These are phyloP conservation scores for Allodekkera sacchari DNA, from an alignment of 805 yeast genomes.

Conservation along the genomic window DNA sequence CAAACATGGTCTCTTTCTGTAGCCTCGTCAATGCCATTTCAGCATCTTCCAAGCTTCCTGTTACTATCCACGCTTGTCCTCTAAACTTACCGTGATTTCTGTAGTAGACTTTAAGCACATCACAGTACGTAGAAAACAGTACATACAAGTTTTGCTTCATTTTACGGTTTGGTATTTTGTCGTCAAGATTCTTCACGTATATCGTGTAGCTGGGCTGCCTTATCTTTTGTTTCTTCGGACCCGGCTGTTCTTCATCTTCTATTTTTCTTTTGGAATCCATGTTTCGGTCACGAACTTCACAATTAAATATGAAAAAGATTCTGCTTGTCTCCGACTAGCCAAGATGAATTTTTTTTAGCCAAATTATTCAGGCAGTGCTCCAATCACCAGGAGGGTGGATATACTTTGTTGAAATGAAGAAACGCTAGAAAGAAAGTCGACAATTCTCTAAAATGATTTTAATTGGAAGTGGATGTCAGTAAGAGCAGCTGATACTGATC, in stretches of 20 bases:
- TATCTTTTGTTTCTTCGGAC: neutral
- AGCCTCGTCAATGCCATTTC: conserved; percentile 39
- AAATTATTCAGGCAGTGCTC: no score
- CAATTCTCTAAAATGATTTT: no score
- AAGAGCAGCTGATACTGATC: no score
- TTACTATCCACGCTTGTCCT: conserved; percentile 62
- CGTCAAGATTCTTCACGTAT: conserved; percentile 52
- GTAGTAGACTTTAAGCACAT: conserved; percentile 43
- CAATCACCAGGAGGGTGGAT: no score
- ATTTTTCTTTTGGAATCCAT: conserved; percentile 5
- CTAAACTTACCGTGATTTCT: conserved; percentile 37
- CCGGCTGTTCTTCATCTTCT: neutral
- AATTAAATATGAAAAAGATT: no score
- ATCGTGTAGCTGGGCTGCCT: conserved; percentile 32
- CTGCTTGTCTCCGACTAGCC: no score
- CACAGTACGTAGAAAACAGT: conserved; percentile 57
- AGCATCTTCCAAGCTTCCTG: conserved; percentile 42
- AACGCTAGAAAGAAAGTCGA: no score
- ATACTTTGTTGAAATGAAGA: no score
- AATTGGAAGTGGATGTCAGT: no score
- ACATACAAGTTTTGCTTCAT: conserved; percentile 49
- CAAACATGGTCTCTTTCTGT: conserved; percentile 43
- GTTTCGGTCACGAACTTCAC: no score
- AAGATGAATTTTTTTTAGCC: no score
- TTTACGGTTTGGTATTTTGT: conserved; percentile 36